Conservation (phyloP, 352 stramenopile species). For the Globisporangium camurandrum region DNA sequence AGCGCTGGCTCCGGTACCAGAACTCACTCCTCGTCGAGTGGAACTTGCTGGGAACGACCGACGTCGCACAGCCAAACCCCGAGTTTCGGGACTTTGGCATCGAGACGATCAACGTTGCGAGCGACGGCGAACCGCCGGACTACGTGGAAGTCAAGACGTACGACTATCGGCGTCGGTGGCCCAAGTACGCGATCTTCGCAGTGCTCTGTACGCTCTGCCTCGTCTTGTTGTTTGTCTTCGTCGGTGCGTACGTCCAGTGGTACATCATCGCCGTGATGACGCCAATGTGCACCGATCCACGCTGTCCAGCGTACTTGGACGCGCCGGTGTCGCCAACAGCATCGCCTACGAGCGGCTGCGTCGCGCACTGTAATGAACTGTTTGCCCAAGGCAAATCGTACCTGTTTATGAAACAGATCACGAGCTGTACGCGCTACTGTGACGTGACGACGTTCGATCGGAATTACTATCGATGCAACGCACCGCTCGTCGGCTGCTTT, state of each 20-base stretch:
- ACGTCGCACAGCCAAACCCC: constrained; percentile 39
- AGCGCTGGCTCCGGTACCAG: constrained; percentile 52
- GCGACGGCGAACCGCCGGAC: constrained; percentile 41
- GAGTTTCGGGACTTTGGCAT: constrained; percentile 47
- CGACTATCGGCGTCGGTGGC: constrained; percentile 39
- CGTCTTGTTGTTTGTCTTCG: constrained; percentile 44
- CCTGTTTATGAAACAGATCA: constrained; percentile 46
- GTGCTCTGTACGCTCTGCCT: constrained; percentile 43
- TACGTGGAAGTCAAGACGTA: constrained; percentile 58
- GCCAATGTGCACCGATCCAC: constrained; percentile 48
- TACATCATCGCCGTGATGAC: constrained; percentile 70
- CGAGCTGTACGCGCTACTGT: constrained; percentile 36
- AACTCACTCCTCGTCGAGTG: constrained; percentile 58
- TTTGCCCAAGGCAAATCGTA: constrained; percentile 35
- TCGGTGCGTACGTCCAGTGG: constrained; percentile 57
- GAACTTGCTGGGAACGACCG: constrained; percentile 45
- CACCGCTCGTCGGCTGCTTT: constrained; percentile 41
- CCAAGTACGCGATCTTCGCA: constrained; percentile 45
- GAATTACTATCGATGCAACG: constrained; percentile 45
- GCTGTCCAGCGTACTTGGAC: constrained; percentile 35
- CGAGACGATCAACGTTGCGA: constrained; percentile 57
- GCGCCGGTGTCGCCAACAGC: too few relatives aligned
- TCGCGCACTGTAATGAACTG: constrained; percentile 38
- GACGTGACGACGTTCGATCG: constrained; percentile 28
- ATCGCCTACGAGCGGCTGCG: constrained; percentile 18